Conservation (phyloP, 2,329 filamentous ascomycete species). For the Grosmannia serpens region DNA sequence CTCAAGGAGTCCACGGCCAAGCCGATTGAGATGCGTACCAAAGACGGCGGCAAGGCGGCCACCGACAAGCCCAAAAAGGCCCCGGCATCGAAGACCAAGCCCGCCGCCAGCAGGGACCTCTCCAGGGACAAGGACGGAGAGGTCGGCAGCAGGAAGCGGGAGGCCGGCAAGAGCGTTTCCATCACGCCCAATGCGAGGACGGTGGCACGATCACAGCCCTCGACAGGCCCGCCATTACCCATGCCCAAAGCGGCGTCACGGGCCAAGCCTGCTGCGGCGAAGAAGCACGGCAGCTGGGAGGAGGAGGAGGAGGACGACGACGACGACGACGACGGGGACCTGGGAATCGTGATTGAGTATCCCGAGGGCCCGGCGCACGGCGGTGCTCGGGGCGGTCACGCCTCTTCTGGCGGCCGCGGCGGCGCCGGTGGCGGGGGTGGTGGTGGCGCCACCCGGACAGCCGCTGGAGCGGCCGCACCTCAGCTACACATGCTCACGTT, state of each 20-base stretch:
- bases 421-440: background rate
- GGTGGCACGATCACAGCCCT: background rate
- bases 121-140: conserved; percentile 1
- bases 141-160: background rate
- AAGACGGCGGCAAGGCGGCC: background rate
- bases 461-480: background rate
- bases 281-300: conserved; percentile 22
- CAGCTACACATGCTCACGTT: conserved; percentile 11
- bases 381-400: background rate
- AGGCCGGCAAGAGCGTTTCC: background rate
- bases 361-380: conserved; percentile 34
- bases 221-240: background rate
- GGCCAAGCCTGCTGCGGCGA: conserved; percentile 9
- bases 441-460: background rate
- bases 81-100: background rate
- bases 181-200: background rate
- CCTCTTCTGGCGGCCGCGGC: no score
- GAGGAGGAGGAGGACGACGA: conserved; percentile 30
- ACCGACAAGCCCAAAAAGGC: background rate
- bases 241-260: no score
- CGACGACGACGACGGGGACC: conserved; percentile 44
- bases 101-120: background rate
- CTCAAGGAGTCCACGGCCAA: background rate
- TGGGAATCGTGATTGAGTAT: conserved; percentile 47
- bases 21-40: background rate